Base-by-base conservation (phyloP, 257 asterid species). In the Buddleja alternifolia region DNA sequence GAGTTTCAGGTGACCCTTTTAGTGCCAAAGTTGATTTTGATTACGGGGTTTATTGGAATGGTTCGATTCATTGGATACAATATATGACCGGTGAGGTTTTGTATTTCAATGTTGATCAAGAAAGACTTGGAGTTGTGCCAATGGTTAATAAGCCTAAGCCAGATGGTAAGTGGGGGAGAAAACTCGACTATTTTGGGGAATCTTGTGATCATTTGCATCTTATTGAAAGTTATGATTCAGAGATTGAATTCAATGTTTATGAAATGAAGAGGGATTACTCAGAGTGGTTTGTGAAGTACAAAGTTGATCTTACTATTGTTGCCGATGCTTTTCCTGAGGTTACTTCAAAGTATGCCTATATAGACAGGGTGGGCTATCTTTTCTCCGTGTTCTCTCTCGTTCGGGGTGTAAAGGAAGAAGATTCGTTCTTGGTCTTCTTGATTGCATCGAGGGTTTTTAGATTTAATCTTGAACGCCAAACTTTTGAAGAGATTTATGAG, bases 201-300 rank as follows among this genome's bases (percentile, higher is more conserved):
- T 63, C 69, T 46, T 46, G 69, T 32, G 57, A 39, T 32, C 59
- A 46, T 63, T 46, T 63, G 69, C 69, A 63, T 46, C 12, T 63
- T 24, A 32, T 66, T 39, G 53, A 53, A 15, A 67, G 52, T 37
- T 67, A 21, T 36, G 63, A 66, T 54, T 40, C n/a, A 11, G 54
- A 52, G 14, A 6, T 25, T 54, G n/a, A 44, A 1, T 53, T 66
- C 50, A 17, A 40, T 44, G 72, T 66, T 41, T 53, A 66, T 53
- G 72, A 53, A 23, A 20, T 52, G 63, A 66, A 50, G 61, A 52
- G 24, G 41, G 71, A 52, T n/a, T 40, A 52, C 20, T 66, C 63
- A 7, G 54, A 54, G 44, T 41, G 53, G 63, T 39, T 66, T 63
- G 57, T 63, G 32, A 63, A 63, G 24, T 47, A 63, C 32, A 56